Conservation (phyloP, 805 yeast genomes). For the Blastobotrys americana region DNA sequence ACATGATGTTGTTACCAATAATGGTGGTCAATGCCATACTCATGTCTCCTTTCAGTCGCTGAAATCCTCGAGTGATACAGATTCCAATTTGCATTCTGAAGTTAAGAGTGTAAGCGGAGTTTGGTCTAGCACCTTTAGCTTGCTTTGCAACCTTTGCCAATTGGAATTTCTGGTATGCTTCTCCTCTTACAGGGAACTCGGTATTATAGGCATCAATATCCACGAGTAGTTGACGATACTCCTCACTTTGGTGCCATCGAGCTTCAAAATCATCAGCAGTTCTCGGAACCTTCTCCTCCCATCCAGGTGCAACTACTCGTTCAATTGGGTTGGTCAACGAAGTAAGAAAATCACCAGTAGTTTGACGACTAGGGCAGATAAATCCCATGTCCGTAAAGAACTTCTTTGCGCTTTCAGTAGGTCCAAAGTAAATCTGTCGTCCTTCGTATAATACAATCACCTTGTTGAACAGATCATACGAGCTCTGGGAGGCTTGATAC, state of each 20-base stretch:
- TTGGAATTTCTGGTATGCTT: slow-evolving; percentile 21
- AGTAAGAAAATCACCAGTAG: slow-evolving; percentile 54
- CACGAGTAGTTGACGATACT: slow-evolving; percentile 34
- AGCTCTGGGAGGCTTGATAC: slow-evolving; percentile 51
- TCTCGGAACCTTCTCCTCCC: slow-evolving; percentile 43
- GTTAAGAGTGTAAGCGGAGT: slow-evolving; percentile 38
- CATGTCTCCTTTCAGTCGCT: slow-evolving; percentile 46
- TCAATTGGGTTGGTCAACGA: slow-evolving; percentile 49
- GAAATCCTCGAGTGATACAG: slow-evolving; percentile 44
- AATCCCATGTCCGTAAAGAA: slow-evolving; percentile 50
- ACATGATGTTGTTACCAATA: slow-evolving; percentile 42
- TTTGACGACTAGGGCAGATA: slow-evolving; percentile 48
- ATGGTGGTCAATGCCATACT: slow-evolving; percentile 39
- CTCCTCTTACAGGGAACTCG: slow-evolving; percentile 23
- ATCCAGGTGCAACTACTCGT: slow-evolving; percentile 39
- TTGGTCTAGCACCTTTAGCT: slow-evolving; percentile 27
- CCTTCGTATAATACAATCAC: slow-evolving; percentile 51
- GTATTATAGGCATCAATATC: slow-evolving; percentile 37
- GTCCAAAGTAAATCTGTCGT: slow-evolving; percentile 48
- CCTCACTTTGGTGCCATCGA: slow-evolving; percentile 44
- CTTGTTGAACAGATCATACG: slow-evolving; percentile 48
- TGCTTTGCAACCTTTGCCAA: slow-evolving; percentile 27
- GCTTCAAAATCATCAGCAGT: slow-evolving; percentile 46
- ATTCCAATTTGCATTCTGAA: slow-evolving; percentile 41
- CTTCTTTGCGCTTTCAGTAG: slow-evolving; percentile 38